A percentile compares a stretch with the other conserved stretches of the same genome.
Evolutionary conservation across 345 rosid species (phyloP).

Genomic region (Eucalyptus sp.): DNA sequence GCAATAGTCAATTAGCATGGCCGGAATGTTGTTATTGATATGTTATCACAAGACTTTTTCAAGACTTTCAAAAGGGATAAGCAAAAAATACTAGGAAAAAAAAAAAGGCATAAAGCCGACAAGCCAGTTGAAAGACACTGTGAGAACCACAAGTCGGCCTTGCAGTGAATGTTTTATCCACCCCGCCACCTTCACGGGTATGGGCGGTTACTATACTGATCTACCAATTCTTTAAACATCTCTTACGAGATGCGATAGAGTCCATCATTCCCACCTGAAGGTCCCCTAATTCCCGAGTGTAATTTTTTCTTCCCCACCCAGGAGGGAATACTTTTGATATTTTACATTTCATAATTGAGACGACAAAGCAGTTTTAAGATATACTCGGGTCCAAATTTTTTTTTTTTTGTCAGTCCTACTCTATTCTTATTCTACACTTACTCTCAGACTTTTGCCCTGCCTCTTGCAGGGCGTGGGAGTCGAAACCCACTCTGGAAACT

Average conservation of each 20-base stretch:
- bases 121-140: fast-evolving
- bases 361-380: no score
- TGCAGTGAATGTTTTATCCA: no score
- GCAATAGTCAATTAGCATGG: not conserved
- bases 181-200: fast-evolving
- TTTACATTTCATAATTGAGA: fast-evolving
- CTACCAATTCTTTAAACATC: fast-evolving
- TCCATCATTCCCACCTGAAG: fast-evolving
- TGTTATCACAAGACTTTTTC: not conserved
- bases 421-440: no score
- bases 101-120: not conserved
- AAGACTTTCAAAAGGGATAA: not conserved
- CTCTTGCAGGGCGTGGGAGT: no score
- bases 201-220: fast-evolving
- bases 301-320: fast-evolving
- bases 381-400: no score
- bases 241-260: fast-evolving
- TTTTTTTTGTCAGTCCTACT: no score
- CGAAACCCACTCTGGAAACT: no score
- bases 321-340: no score
- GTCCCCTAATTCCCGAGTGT: fast-evolving
- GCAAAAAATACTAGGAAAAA: not conserved
- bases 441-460: no score
- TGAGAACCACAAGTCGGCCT: fast-evolving
- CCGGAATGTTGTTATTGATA: not conserved